Evolutionary conservation across 2,329 filamentous ascomycete species (phyloP).

Genomic region (Alternaria ventricosa): DNA sequence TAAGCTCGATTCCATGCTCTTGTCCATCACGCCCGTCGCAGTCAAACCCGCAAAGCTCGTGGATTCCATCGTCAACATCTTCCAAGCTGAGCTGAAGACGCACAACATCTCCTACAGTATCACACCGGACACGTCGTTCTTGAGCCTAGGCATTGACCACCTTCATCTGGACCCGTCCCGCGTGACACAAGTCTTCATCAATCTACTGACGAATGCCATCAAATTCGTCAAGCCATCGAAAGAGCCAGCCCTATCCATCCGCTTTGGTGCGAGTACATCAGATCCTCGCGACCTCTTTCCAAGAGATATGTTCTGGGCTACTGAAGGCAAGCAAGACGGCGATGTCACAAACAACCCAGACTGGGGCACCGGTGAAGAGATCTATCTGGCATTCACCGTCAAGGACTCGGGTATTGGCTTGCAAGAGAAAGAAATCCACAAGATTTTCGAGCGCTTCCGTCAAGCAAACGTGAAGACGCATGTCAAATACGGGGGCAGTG

Average conservation of each 20-base stretch:
- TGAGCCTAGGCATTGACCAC: slow-evolving; percentile 45
- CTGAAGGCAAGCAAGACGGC: slow-evolving; percentile 25
- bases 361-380: slow-evolving; percentile 47
- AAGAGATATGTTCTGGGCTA: slow-evolving; percentile 39
- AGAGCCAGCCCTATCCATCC: slow-evolving; percentile 47
- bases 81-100: slow-evolving; percentile 47
- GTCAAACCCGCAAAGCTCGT: slow-evolving; percentile 47
- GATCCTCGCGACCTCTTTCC: slow-evolving; percentile 37
- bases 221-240: slow-evolving; percentile 51
- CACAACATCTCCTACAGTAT: slow-evolving; percentile 39
- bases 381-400: slow-evolving; percentile 50
- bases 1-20: slow-evolving; percentile 54
- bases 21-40: slow-evolving; percentile 52
- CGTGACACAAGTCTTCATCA: slow-evolving; percentile 75
- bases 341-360: slow-evolving; percentile 37
- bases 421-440: slow-evolving; percentile 47
- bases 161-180: slow-evolving; percentile 53
- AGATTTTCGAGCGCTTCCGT: slow-evolving; percentile 46
- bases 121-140: slow-evolving; percentile 47
- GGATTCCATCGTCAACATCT: slow-evolving; percentile 47
- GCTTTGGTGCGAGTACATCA: slow-evolving; percentile 41
- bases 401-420: slow-evolving; percentile 53
- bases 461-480: slow-evolving; percentile 48
- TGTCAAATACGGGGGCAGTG: slow-evolving; percentile 54
- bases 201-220: slow-evolving; percentile 67